These are phyloP conservation scores for Amylostereum areolatum DNA, from an alignment of 1,284 basidiomycete genomes.

Conservation along the genomic window DNA sequence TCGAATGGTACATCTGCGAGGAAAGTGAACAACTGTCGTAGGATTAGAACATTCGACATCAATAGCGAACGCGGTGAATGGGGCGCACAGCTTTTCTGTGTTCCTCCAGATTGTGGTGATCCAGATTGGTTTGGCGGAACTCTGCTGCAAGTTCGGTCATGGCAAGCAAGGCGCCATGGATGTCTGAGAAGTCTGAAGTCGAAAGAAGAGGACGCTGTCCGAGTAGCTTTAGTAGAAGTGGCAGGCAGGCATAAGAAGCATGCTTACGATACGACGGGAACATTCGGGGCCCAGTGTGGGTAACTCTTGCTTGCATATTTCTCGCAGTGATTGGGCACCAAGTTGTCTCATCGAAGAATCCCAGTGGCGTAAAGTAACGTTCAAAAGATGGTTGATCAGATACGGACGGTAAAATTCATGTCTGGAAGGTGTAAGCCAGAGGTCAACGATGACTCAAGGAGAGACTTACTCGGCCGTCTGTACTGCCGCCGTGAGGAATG, in stretches of 20 bases:
- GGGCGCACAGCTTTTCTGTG: constrained; percentile 34
- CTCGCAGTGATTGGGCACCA: constrained; percentile 73
- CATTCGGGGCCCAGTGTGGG: constrained; percentile 43
- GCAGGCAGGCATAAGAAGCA: constrained; percentile 7
- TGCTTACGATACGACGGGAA: constrained; percentile 44
- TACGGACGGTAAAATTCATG: constrained; percentile 65
- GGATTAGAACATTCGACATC: constrained; percentile 15
- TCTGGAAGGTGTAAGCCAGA: constrained; percentile 27
- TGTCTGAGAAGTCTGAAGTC: constrained; percentile 64
- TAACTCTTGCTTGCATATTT: constrained; percentile 63
- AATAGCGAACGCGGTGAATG: constrained; percentile 3
- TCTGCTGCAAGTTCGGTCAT: constrained; percentile 66
- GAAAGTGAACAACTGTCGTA: constrained; percentile 49
- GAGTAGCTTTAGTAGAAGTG: constrained; percentile 5
- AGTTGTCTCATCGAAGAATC: constrained; percentile 76
- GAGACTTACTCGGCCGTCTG: constrained; percentile 74
- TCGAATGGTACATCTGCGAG: constrained; percentile 49
- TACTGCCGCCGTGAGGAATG: constrained; percentile 80
- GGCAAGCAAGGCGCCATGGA: constrained; percentile 80
- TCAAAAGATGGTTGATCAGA: constrained; percentile 72
- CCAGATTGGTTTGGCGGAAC: constrained; percentile 32
- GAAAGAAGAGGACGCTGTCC: constrained; percentile 51
- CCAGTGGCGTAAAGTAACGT: constrained; percentile 85
- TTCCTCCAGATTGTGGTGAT: constrained; percentile 21
- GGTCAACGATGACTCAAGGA: constrained; percentile 5